A percentile compares a stretch with the other conserved stretches of the same genome.
Conservation (phyloP, 352 stramenopile species). For the Blastocystis sp. region DNA sequence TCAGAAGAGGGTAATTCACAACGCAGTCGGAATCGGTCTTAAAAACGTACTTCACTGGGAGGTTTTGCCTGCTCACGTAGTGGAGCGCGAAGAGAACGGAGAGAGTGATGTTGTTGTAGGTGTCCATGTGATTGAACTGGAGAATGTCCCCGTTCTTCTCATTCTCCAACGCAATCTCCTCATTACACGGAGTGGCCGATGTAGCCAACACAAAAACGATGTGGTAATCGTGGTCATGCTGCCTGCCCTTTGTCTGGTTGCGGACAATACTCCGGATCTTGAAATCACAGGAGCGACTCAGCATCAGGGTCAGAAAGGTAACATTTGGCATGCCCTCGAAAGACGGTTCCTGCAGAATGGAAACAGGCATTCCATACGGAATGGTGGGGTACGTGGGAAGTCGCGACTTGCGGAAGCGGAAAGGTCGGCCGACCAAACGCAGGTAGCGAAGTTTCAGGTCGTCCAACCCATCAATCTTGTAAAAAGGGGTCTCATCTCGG, state of each 20-base stretch:
- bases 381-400: conserved; percentile 7
- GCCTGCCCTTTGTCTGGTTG: neutral
- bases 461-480: neutral
- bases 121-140: conserved; percentile 48
- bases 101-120: conserved; percentile 64
- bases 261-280: conserved; percentile 27
- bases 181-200: conserved; percentile 3
- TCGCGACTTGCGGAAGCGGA: conserved; percentile 5
- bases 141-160: neutral
- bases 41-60: conserved; percentile 49
- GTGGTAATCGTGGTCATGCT: neutral
- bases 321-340: neutral
- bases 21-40: conserved; percentile 66
- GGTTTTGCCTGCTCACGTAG: conserved; percentile 25
- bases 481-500: neutral
- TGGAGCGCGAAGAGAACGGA: conserved; percentile 52
- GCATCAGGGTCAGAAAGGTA: conserved; percentile 46
- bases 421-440: conserved; percentile 8
- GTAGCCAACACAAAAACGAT: conserved; percentile 37
- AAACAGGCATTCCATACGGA: conserved; percentile 13
- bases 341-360: neutral
- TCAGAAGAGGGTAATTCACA: conserved; percentile 45
- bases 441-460: neutral
- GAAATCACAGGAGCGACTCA: conserved; percentile 41
- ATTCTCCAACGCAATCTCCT: conserved; percentile 17